A percentile compares a stretch with the other conserved stretches of the same genome.
Evolutionary conservation across 2,329 filamentous ascomycete species (phyloP).

Genomic region (Sporothrix euskadiensis): DNA sequence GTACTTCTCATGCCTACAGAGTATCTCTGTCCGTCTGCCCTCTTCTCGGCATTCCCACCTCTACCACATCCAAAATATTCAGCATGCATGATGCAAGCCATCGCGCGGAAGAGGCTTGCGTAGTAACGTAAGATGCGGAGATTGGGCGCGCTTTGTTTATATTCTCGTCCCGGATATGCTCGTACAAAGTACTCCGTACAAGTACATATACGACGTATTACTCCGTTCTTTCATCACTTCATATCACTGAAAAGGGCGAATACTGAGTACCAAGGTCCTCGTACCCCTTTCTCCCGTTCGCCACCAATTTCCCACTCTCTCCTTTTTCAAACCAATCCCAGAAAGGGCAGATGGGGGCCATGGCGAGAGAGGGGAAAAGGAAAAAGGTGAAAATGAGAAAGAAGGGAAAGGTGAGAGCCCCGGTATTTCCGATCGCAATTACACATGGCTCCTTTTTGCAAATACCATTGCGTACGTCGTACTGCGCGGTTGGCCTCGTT

Average conservation of each 20-base stretch:
- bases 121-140: conserved; percentile 23
- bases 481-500: neutral
- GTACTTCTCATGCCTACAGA: too few species aligned
- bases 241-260: neutral
- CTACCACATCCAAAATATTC: neutral
- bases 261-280: neutral
- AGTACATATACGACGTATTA: neutral
- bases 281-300: neutral
- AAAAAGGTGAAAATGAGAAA: neutral
- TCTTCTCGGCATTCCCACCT: neutral
- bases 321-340: neutral
- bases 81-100: conserved; percentile 18
- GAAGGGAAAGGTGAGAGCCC: neutral
- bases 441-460: neutral
- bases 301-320: neutral
- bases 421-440: conserved; percentile 5
- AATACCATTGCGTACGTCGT: neutral
- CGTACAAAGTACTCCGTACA: neutral
- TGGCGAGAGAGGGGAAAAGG: neutral
- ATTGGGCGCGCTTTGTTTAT: neutral
- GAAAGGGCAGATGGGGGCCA: neutral
- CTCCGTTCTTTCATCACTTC: neutral
- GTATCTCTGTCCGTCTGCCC: neutral
- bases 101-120: conserved; percentile 8
- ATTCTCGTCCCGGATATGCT: neutral